phyloP scores from a whole-genome alignment of 148 eudicot genomes.

The Arctostaphylos glauca region DNA sequence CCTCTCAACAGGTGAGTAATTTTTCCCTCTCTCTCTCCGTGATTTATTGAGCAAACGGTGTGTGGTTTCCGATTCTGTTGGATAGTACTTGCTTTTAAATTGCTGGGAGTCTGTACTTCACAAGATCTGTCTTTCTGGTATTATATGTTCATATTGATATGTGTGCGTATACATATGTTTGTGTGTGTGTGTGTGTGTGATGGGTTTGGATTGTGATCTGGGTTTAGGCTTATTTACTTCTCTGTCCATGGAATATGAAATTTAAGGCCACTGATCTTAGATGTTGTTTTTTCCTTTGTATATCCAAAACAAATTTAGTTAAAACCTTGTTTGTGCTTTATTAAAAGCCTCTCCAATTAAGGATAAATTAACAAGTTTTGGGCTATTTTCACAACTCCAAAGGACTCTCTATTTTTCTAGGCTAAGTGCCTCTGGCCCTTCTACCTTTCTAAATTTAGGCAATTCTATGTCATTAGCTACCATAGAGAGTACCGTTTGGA shows the following conservation, averaged over 20 bases:
- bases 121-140: slow-evolving; percentile 2
- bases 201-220: slow-evolving; percentile 17
- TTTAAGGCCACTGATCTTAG: not conserved
- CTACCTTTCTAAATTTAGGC: not conserved
- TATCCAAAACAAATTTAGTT: not conserved
- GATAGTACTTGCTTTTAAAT: not conserved
- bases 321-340: slow-evolving; percentile 9
- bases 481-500: not conserved
- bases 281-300: not conserved
- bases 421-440: not conserved
- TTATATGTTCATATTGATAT: not conserved
- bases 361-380: not conserved
- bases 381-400: not conserved
- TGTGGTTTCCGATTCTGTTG: not conserved
- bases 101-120: not conserved
- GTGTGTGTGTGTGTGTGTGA: not conserved
- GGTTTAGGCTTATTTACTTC: slow-evolving; percentile 5
- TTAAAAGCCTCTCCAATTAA: not conserved
- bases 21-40: not conserved
- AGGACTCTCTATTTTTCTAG: not conserved
- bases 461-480: not conserved
- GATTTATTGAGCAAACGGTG: not conserved
- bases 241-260: not conserved
- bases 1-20: not conserved
- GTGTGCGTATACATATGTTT: not conserved